Conservation (phyloP, 1,139 yeast species). For the Kluyveromyces sp. region DNA sequence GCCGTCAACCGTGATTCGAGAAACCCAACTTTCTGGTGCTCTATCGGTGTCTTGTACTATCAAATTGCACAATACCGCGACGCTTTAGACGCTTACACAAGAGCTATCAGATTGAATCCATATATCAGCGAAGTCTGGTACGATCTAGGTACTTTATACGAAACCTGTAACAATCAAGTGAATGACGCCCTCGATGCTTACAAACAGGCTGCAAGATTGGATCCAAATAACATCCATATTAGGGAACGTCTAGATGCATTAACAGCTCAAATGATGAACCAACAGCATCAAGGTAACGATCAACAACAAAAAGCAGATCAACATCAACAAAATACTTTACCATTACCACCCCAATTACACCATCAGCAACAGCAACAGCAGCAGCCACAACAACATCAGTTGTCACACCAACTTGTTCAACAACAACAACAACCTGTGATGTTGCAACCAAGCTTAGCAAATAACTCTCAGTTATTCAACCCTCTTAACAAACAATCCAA, state of each 20-base stretch:
- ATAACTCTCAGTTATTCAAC: slow-evolving; percentile 21
- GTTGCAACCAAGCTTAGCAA: slow-evolving; percentile 27
- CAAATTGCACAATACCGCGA: slow-evolving; percentile 94
- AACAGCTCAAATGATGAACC: slow-evolving; percentile 38
- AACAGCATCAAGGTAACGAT: background rate
- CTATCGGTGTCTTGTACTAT: slow-evolving; percentile 92
- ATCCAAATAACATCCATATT: slow-evolving; percentile 90
- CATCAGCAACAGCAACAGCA: slow-evolving; percentile 10
- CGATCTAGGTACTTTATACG: slow-evolving; percentile 92
- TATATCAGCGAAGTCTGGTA: slow-evolving; percentile 97
- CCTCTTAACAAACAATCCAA: slow-evolving; percentile 20
- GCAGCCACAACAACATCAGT: slow-evolving; percentile 18
- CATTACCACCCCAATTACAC: background rate
- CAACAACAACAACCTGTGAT: slow-evolving; percentile 13
- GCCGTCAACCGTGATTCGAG: slow-evolving; percentile 95
- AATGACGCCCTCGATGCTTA: slow-evolving; percentile 95
- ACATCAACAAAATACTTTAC: background rate
- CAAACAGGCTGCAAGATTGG: slow-evolving; percentile 89
- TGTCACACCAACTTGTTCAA: slow-evolving; percentile 15
- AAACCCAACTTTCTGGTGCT: slow-evolving; percentile 98
- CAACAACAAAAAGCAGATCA: slow-evolving; percentile 17
- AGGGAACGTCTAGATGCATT: slow-evolving; percentile 86
- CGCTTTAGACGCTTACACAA: slow-evolving; percentile 93
- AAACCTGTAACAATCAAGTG: slow-evolving; percentile 92
- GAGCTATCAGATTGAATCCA: slow-evolving; percentile 93